A percentile compares a stretch with the other conserved stretches of the same genome.
Conservation (phyloP, 169 alveolate species). For the Fabrea salina region DNA sequence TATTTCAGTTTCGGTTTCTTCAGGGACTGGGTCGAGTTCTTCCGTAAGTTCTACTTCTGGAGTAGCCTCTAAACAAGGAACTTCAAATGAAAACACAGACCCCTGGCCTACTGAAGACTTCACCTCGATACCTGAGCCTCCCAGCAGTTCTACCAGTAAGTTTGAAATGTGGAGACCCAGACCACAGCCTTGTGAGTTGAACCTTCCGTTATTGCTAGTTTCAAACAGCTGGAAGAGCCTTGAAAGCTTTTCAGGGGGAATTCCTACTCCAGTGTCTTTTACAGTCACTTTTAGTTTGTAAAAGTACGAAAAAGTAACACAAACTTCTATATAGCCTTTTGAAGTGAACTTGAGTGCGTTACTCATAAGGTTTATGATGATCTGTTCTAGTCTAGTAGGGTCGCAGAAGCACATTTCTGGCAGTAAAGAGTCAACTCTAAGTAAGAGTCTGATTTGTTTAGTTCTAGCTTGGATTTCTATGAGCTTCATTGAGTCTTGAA, state of each 20-base stretch:
- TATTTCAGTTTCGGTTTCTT: no score
- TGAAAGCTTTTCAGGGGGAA: not conserved
- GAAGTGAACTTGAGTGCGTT: slow-evolving; percentile 25
- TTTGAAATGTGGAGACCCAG: slow-evolving; percentile 11
- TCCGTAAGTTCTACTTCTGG: no score
- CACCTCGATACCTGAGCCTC: not conserved
- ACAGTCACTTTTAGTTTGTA: not conserved
- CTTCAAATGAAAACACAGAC: not conserved
- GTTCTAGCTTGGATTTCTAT: not conserved
- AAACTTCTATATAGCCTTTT: not conserved
- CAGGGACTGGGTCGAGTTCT: no score
- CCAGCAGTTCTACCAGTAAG: not conserved
- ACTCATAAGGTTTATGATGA: not conserved
- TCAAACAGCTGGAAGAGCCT: not conserved
- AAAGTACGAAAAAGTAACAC: not conserved
- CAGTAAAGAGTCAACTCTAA: not conserved
- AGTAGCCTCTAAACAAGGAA: no score
- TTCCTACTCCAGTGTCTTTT: slow-evolving; percentile 19
- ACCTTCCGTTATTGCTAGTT: not conserved
- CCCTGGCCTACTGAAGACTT: not conserved
- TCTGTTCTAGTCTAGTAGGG: not conserved
- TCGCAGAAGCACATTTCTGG: not conserved
- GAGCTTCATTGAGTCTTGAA: not conserved
- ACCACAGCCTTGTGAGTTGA: not conserved
- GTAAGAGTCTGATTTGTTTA: not conserved